Evolutionary conservation across 2,329 filamentous ascomycete genomes (phyloP).

Genomic region (Alternaria sp.): DNA sequence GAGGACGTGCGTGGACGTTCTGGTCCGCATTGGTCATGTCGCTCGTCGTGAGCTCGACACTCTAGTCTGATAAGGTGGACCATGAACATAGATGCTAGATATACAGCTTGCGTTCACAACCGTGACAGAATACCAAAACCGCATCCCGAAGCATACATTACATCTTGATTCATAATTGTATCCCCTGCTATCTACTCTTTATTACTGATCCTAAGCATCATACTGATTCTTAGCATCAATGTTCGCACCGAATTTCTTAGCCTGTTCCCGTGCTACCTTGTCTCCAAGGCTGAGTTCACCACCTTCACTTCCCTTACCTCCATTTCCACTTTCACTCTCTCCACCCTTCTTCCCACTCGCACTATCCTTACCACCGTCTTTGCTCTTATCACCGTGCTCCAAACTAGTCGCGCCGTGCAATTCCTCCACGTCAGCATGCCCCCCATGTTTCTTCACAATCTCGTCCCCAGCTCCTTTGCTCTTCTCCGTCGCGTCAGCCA

Average conservation of each 20-base stretch:
- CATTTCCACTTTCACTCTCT: not conserved
- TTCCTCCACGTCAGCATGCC: conserved; percentile 19
- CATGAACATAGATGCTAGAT: not conserved
- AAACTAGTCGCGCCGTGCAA: conserved; percentile 13
- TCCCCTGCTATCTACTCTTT: not conserved
- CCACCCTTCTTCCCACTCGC: not conserved
- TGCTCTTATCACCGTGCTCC: not conserved
- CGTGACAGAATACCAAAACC: not conserved
- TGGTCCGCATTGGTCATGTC: not conserved
- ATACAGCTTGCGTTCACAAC: not conserved
- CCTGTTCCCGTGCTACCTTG: conserved; percentile 17
- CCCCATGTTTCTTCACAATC: conserved; percentile 2
- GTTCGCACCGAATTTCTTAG: conserved; percentile 27
- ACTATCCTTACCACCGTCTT: not conserved
- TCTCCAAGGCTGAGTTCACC: conserved; percentile 5
- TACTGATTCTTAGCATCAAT: not conserved
- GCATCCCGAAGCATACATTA: not conserved
- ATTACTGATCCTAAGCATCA: not conserved
- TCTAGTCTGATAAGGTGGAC: not conserved
- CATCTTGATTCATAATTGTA: not conserved
- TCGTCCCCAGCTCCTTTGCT: conserved; percentile 3
- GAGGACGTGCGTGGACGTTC: not conserved
- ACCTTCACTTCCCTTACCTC: not conserved
- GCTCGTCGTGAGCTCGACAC: not conserved
- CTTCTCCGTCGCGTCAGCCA: conserved; percentile 5